Percentiles rank a stretch among this genome's conserved stretches.
Conservation (phyloP, 176 grass and related monocot genomes). For the Carex parvula region DNA sequence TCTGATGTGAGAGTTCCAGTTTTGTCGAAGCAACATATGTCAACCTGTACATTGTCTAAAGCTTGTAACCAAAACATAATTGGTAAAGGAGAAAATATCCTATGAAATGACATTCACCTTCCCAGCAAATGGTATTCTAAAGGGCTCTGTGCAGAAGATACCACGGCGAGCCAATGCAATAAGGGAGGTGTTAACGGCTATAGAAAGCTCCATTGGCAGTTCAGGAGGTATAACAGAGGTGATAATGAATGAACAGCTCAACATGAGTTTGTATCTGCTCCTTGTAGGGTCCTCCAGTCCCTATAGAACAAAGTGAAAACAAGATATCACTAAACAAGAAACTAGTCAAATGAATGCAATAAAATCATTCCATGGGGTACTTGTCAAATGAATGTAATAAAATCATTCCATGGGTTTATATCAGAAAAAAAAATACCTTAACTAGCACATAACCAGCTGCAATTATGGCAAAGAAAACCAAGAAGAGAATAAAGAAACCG, state of each 20-base stretch:
- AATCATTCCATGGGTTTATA: not conserved
- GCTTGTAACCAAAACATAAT: slow-evolving; percentile 30
- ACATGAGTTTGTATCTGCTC: slow-evolving; percentile 96
- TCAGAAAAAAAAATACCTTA: slow-evolving; percentile 49
- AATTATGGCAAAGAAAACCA: slow-evolving; percentile 98
- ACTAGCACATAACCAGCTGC: slow-evolving; percentile 94
- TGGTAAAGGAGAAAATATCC: not conserved
- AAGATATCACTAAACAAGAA: slow-evolving; percentile 19
- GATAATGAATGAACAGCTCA: slow-evolving; percentile 97
- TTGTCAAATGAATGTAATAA: not conserved
- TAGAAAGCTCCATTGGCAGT: slow-evolving; percentile 96
- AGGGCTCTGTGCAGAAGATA: slow-evolving; percentile 99
- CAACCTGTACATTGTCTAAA: slow-evolving; percentile 60
- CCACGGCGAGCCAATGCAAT: slow-evolving; percentile 91
- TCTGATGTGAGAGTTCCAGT: slow-evolving; percentile 97
- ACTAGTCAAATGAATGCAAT: not conserved
- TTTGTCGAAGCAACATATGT: slow-evolving; percentile 99
- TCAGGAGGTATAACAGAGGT: slow-evolving; percentile 99
- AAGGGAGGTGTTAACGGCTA: slow-evolving; percentile 98
- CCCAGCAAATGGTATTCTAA: slow-evolving; percentile 99
- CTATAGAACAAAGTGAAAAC: slow-evolving; percentile 33
- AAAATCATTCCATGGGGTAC: not conserved
- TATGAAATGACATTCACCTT: slow-evolving; percentile 67
- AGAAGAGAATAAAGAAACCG: slow-evolving; percentile 94
- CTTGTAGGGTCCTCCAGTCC: slow-evolving; percentile 96